A percentile compares a stretch with the other conserved stretches of the same genome.
Evolutionary conservation across 768 basidiomycete genomes (phyloP).

Genomic region (Kwoniella sp.): DNA sequence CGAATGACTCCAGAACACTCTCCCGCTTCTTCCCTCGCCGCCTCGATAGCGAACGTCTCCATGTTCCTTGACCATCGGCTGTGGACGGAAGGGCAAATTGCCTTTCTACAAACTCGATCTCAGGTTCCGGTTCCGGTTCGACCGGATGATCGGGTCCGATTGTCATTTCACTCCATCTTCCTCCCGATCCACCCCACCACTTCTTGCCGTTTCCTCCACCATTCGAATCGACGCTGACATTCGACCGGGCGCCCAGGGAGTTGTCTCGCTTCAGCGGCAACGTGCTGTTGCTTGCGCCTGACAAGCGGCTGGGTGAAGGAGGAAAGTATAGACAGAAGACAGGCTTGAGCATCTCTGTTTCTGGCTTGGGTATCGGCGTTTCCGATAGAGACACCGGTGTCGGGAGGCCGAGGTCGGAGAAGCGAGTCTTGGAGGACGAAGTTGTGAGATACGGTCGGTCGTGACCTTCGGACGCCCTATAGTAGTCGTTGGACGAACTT

Average conservation of each 20-base stretch:
- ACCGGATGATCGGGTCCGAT: conserved; percentile 2
- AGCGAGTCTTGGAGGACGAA: conserved; percentile 13
- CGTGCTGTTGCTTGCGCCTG: conserved; percentile 29
- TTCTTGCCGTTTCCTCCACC: conserved; percentile 9
- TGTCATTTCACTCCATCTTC: conserved; percentile 38
- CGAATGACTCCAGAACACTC: conserved; percentile 5
- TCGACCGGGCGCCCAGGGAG: conserved; percentile 20
- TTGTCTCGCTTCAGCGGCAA: conserved; percentile 23
- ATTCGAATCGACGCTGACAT: conserved; percentile 19
- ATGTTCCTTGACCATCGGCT: background rate
- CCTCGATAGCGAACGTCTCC: background rate
- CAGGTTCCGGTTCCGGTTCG: conserved; percentile 16
- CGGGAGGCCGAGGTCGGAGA: conserved; percentile 23
- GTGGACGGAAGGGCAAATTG: conserved; percentile 20
- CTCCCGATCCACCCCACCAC: conserved; percentile 26
- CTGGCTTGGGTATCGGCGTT: conserved; percentile 1
- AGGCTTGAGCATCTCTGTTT: conserved; percentile 28
- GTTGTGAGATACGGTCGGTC: conserved; percentile 1
- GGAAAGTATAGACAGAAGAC: conserved; percentile 34
- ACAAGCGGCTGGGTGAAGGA: background rate
- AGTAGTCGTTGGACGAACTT: conserved; percentile 14
- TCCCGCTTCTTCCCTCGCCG: conserved; percentile 5
- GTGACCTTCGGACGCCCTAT: background rate
- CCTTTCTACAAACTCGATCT: conserved; percentile 34
- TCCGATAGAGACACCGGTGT: conserved; percentile 7